phyloP scores from a whole-genome alignment of 1,284 basidiomycete species.

The Quambalaria eucalypti region DNA sequence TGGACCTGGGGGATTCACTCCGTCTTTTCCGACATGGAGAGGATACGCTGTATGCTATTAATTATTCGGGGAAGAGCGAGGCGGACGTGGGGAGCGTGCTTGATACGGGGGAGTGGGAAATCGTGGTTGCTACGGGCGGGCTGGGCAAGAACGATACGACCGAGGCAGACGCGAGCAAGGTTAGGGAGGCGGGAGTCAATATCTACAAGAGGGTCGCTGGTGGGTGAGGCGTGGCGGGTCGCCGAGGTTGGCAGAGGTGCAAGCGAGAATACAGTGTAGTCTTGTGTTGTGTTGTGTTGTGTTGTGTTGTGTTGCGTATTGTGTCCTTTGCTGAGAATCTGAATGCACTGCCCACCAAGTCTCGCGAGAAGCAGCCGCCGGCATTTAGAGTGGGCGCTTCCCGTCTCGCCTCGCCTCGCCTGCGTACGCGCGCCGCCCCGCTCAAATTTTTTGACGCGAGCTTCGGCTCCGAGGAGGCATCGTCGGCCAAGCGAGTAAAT shows the following conservation, averaged over 20 bases:
- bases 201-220: no score
- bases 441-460: not conserved
- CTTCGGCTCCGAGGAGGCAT: not conserved
- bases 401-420: not conserved
- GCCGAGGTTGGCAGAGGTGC: no score
- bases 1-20: constrained; percentile 18
- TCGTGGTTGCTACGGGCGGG: no score
- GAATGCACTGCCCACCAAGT: not conserved
- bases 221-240: no score
- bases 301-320: not conserved
- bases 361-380: not conserved
- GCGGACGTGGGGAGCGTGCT: not conserved
- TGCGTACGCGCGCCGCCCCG: not conserved
- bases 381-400: not conserved
- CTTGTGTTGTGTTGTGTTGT: not conserved
- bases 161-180: not conserved
- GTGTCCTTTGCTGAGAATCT: not conserved
- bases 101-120: not conserved
- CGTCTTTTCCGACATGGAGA: constrained; percentile 19
- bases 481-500: not conserved
- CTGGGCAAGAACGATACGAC: no score
- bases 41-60: constrained; percentile 24
- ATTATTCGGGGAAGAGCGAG: constrained; percentile 10
- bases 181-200: not conserved
- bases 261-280: no score